Evolutionary conservation across 768 basidiomycete genomes (phyloP), one percentile per base, ranked within the genome.

Genomic region (Kwoniella sp.): DNA sequence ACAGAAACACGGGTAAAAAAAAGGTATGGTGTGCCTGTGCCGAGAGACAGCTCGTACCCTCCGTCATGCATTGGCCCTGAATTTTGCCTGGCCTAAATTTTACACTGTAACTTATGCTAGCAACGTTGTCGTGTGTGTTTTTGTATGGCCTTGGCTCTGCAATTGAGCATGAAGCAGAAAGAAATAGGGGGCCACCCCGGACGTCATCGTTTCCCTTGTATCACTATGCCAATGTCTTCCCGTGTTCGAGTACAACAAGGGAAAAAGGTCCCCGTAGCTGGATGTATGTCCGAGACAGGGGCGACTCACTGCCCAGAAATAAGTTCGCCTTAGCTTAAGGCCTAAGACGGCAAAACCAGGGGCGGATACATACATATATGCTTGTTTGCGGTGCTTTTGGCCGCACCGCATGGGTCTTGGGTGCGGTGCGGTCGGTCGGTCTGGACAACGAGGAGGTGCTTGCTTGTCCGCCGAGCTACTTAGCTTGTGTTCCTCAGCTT

Each of bases 1-100:
- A 37, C 5, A 13, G 34, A 37, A 37, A 7, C 13, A 7, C 13
- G 41, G 41, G 17, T 11, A 45, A 20, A 45, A 8, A 45, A 45
- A 34, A 45, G 17, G 41, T 45, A 9, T 9, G 8, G 41, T 11
- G 41, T 45, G 41, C 41, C 41, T 45, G 41, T 45, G 41, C 41
- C 41, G 41, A 45, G 41, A 45, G 41, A 45, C 41, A 45, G 41
- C 41, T 45, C 20, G 41, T 45, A 45, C 41, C 41, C 41, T 17
- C 41, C 17, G 9, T 17, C 5, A 9, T 45, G 8, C n/a, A n/a
- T n/a, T n/a, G n/a, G n/a, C 41, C 41, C 41, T 45, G 34, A 34
- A 34, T 45, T 45, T 45, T 17, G 20, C 41, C 41, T 17, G 20
- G 11, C 41, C 15, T 17, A 20, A 45, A 45, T 5, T 34, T 45